phyloP scores from a whole-genome alignment of 768 basidiomycete genomes.

The Cytidiella melzeri region DNA sequence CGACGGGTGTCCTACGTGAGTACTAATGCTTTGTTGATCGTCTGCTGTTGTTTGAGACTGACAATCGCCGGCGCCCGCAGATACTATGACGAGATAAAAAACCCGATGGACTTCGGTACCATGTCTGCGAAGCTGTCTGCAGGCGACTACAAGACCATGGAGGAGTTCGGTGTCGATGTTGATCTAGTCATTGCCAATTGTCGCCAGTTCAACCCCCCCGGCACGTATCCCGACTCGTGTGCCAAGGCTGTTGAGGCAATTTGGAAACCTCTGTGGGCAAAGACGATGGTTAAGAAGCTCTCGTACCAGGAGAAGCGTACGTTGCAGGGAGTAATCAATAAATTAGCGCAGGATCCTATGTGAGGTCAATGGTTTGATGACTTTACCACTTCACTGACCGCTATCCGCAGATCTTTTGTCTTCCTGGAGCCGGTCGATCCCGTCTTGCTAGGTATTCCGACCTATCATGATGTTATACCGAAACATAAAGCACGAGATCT shows the following conservation, averaged over 20 bases:
- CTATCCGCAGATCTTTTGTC: slow-evolving; percentile 52
- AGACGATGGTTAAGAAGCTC: slow-evolving; percentile 65
- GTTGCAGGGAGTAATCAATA: slow-evolving; percentile 62
- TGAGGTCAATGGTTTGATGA: slow-evolving; percentile 30
- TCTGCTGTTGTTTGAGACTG: too few relatives aligned
- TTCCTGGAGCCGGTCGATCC: slow-evolving; percentile 91
- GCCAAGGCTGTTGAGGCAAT: slow-evolving; percentile 68
- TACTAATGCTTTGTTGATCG: slow-evolving; percentile 17
- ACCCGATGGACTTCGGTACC: slow-evolving; percentile 93
- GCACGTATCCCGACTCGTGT: slow-evolving; percentile 65
- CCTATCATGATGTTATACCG: slow-evolving; percentile 83
- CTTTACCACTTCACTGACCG: background rate
- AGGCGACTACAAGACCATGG: slow-evolving; percentile 72
- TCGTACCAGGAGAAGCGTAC: slow-evolving; percentile 75
- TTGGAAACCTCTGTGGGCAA: slow-evolving; percentile 86
- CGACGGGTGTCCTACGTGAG: slow-evolving; percentile 90
- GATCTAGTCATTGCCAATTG: slow-evolving; percentile 87
- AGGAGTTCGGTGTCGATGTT: slow-evolving; percentile 72
- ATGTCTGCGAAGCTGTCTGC: slow-evolving; percentile 62
- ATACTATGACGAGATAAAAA: slow-evolving; percentile 84
- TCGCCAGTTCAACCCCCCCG: slow-evolving; percentile 84
- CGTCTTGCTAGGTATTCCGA: slow-evolving; percentile 71
- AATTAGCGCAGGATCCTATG: slow-evolving; percentile 63
- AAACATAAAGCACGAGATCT: slow-evolving; percentile 85
- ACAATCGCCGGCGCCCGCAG: too few relatives aligned